Percentiles rank a stretch among this genome's conserved stretches.
phyloP scores from a whole-genome alignment of 2,329 filamentous ascomycete genomes.

The Aureobasidium sp. region DNA sequence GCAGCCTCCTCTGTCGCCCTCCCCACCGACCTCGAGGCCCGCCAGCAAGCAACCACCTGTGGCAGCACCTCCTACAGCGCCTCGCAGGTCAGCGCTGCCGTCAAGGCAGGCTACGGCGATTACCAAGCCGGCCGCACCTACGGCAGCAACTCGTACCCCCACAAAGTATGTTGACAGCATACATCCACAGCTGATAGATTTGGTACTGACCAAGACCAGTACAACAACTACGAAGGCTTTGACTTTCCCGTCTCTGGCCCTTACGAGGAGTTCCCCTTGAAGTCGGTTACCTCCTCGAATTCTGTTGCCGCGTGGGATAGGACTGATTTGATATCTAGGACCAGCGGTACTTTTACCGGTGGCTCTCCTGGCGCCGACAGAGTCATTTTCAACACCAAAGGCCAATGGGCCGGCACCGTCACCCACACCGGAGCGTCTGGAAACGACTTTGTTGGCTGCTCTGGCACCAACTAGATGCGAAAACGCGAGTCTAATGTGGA shows the following conservation, averaged over 20 bases:
- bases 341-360: constrained; percentile 42
- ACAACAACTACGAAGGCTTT: constrained; percentile 57
- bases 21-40: constrained; percentile 22
- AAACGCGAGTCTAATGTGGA: neutral
- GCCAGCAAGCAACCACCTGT: constrained; percentile 45
- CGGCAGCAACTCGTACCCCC: constrained; percentile 31
- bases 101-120: constrained; percentile 44
- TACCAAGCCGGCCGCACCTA: constrained; percentile 26
- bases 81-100: constrained; percentile 42
- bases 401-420: constrained; percentile 54
- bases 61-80: constrained; percentile 46
- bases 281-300: constrained; percentile 25
- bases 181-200: too few species aligned
- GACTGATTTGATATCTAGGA: neutral
- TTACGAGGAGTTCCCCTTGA: constrained; percentile 57
- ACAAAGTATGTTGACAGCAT: constrained; percentile 25
- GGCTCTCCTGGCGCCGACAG: constrained; percentile 59
- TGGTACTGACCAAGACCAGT: constrained; percentile 41
- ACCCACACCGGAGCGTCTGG: constrained; percentile 63
- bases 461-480: constrained; percentile 26
- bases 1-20: constrained; percentile 22
- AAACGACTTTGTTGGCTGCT: constrained; percentile 60
- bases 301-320: neutral
- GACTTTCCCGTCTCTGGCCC: constrained; percentile 48
- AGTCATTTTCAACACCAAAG: constrained; percentile 52